Evolutionary conservation across 2,329 filamentous ascomycete species (phyloP).

Genomic region (Clarireedia monteithiana): DNA sequence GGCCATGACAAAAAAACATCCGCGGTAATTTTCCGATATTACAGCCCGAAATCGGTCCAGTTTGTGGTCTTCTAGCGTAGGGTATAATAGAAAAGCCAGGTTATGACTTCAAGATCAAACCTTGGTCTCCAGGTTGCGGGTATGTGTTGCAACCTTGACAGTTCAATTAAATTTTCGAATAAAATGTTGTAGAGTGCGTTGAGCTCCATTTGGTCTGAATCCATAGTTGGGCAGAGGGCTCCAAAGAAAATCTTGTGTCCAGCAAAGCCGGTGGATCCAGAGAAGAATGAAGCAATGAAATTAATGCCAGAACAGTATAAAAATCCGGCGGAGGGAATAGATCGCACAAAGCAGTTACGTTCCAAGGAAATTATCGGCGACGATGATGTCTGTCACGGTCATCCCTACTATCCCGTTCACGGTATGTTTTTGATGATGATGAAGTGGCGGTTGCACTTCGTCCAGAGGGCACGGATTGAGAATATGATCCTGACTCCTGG

Average conservation of each 20-base stretch:
- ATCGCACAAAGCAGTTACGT: slow-evolving; percentile 15
- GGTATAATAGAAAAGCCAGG: slow-evolving; percentile 14
- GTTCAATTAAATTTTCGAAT: slow-evolving; percentile 14
- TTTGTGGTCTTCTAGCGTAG: slow-evolving; percentile 13
- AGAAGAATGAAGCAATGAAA: slow-evolving; percentile 18
- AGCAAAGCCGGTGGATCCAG: slow-evolving; percentile 17
- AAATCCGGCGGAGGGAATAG: slow-evolving; percentile 11
- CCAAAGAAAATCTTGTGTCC: slow-evolving; percentile 17
- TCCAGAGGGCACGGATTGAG: slow-evolving; percentile 18
- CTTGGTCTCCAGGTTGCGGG: slow-evolving; percentile 15
- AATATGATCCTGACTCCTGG: slow-evolving; percentile 18
- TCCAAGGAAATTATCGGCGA: slow-evolving; percentile 17
- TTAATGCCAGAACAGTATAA: slow-evolving; percentile 26
- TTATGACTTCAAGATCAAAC: slow-evolving; percentile 14
- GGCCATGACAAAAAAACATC: slow-evolving; percentile 15
- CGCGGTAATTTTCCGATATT: slow-evolving; percentile 12
- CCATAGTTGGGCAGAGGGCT: slow-evolving; percentile 16
- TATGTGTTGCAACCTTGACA: slow-evolving; percentile 16
- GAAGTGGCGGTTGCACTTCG: slow-evolving; percentile 21
- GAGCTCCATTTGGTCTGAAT: slow-evolving; percentile 16
- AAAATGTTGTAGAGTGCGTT: slow-evolving; percentile 15
- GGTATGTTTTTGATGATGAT: slow-evolving; percentile 14
- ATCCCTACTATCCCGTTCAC: slow-evolving; percentile 24
- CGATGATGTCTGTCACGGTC: slow-evolving; percentile 21
- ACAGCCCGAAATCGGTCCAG: slow-evolving; percentile 16